Evolutionary conservation across 192 early-diverging fungal species (phyloP), one percentile per base, ranked within the genome.

Genomic region (Podila verticillata): DNA sequence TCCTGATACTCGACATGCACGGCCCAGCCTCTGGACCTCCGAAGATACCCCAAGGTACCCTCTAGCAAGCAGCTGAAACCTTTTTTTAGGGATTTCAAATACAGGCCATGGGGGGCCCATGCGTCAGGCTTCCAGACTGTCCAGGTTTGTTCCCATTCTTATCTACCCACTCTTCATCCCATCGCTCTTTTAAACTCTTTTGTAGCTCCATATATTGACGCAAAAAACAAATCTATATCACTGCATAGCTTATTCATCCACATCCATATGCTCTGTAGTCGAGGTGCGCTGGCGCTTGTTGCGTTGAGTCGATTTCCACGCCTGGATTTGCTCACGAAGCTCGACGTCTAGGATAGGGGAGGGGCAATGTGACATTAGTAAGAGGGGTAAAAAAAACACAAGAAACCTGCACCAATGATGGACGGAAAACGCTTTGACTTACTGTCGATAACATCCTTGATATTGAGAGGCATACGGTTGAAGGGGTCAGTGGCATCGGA

Each of bases 401-500:
- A 32, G 48, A 34, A 35, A 35, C 13, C 1, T 7, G 13, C 49
- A 65, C 26, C 22, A 29, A 24, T 57, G 12, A 6, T 24, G 28
- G 58, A 26, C 35, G 29, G 35, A 29, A 17, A 30, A 34, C 63
- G 34, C n/a, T n/a, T n/a, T n/a, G 9, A 56, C 63, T 86, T 88
- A 93, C 95, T 88, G 26, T 96, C 94, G 73, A 93, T 86, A 22
- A 97, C 92, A 87, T 94, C 92, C 15, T 96, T 93, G 65, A 96
- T 95, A 2, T 88, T 88, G 58, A 99, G 84, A 20, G 95, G 95
- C 44, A 89, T 90, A 44, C 96, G 91, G 81, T 97, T 99, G 82
- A 98, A 98, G 31, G 98, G 98, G 85, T 99, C 98, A 19, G 90
- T 89, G 6, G 90, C 83, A 65, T 97, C 94, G 62, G 94, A 95